phyloP scores from a whole-genome alignment of 495 filamentous ascomycete genomes.

The Tetracladium marchalianum region DNA sequence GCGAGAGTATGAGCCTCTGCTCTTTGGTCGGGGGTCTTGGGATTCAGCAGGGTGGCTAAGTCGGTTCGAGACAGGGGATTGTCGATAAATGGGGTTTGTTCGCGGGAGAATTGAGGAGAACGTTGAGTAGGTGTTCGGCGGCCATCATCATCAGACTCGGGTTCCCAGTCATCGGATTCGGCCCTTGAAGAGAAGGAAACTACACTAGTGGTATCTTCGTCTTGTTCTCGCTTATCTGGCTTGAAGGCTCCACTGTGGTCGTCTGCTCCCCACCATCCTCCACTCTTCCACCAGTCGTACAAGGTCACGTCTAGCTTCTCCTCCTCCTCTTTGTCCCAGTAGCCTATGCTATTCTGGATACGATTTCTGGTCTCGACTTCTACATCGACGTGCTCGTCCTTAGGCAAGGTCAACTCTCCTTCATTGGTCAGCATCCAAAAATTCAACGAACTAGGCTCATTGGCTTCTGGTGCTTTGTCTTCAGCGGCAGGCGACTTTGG shows the following conservation, averaged over 20 bases:
- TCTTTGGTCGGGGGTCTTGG: constrained; percentile 63
- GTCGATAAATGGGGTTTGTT: constrained; percentile 50
- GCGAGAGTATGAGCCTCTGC: constrained; percentile 76
- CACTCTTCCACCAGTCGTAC: constrained; percentile 70
- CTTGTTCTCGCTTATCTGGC: constrained; percentile 32
- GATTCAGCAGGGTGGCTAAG: constrained; percentile 76
- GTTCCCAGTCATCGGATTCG: constrained; percentile 28
- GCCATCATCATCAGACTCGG: constrained; percentile 39
- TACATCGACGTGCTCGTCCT: constrained; percentile 59
- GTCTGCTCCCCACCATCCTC: constrained; percentile 72
- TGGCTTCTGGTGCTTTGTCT: constrained; percentile 14
- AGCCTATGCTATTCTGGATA: constrained; percentile 14
- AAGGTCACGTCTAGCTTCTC: constrained; percentile 59
- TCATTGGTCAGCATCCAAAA: constrained; percentile 52
- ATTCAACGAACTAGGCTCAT: constrained; percentile 30
- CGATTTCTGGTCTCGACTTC: constrained; percentile 62
- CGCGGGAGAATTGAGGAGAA: constrained; percentile 34
- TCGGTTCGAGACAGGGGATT: constrained; percentile 53
- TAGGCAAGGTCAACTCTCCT: constrained; percentile 46
- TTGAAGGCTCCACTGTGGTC: constrained; percentile 68
- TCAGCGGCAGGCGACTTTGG: constrained; percentile 22
- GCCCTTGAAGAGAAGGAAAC: constrained; percentile 47
- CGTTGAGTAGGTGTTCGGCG: constrained; percentile 66
- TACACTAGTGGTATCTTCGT: constrained; percentile 72
- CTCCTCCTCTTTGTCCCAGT: constrained; percentile 36